phyloP scores from a whole-genome alignment of 331 rosid species.

The Prunus yedoensis region DNA sequence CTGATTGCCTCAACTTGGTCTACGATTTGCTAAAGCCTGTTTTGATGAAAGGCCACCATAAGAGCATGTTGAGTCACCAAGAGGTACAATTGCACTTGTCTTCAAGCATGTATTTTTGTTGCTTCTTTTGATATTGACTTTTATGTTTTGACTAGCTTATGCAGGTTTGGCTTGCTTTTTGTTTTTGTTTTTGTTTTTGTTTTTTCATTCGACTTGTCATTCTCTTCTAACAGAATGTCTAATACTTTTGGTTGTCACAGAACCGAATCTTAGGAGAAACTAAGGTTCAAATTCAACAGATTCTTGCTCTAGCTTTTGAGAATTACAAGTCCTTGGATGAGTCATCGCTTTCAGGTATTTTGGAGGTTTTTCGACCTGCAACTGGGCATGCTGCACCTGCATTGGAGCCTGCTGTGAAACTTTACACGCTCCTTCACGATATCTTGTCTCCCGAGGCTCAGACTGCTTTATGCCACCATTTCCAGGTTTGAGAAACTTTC shows the following conservation, averaged over 20 bases:
- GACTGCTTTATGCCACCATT: conserved; percentile 81
- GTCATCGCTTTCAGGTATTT: conserved; percentile 67
- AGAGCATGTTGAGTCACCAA: conserved; percentile 87
- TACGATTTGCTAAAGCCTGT: conserved; percentile 71
- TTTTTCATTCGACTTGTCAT: conserved; percentile 17
- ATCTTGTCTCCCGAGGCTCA: conserved; percentile 93
- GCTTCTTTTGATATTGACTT: conserved; percentile 13
- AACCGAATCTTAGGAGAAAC: conserved; percentile 93
- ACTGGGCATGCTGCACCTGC: conserved; percentile 81
- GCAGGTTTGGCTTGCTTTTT: not conserved
- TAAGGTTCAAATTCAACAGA: conserved; percentile 85
- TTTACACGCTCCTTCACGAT: conserved; percentile 88
- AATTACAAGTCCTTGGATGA: conserved; percentile 95
- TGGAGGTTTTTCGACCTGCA: conserved; percentile 75
- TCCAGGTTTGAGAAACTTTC: conserved; percentile 66
- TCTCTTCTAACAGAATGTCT: conserved; percentile 22
- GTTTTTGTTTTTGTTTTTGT: conserved; percentile 8
- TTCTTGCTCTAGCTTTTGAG: conserved; percentile 72
- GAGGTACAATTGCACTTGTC: conserved; percentile 58
- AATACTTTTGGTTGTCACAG: conserved; percentile 41
- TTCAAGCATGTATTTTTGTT: conserved; percentile 9
- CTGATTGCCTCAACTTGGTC: conserved; percentile 88
- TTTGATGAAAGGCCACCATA: conserved; percentile 72
- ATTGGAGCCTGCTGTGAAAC: conserved; percentile 89
- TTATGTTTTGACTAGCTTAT: not conserved